These are phyloP conservation scores for Aureobasidium sp. DNA, from an alignment of 2,329 filamentous ascomycete species.

Conservation along the genomic window DNA sequence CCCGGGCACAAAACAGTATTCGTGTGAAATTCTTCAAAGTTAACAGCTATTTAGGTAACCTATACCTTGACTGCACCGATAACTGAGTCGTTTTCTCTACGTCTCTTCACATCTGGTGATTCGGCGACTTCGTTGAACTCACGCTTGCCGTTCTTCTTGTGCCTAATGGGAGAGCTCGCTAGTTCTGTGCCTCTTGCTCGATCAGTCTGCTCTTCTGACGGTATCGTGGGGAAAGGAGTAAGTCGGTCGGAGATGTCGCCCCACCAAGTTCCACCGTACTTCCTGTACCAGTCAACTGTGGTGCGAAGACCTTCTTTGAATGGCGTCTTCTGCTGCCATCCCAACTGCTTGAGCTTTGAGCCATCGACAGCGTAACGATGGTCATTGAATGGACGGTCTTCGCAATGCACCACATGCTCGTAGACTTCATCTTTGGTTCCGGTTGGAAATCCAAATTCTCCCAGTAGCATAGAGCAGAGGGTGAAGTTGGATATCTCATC, in stretches of 20 bases:
- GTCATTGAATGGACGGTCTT: constrained; percentile 74
- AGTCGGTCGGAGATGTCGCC: constrained; percentile 63
- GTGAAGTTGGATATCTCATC: constrained; percentile 71
- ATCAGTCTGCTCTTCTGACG: neutral
- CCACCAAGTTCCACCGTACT: constrained; percentile 60
- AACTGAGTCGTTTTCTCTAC: neutral
- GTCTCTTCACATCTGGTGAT: neutral
- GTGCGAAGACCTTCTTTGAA: constrained; percentile 56
- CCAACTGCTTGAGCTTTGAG: constrained; percentile 57
- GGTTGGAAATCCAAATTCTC: constrained; percentile 52
- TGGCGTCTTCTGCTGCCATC: constrained; percentile 61
- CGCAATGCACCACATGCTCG: constrained; percentile 65
- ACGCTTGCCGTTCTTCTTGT: neutral
- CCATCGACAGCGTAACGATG: constrained; percentile 65
- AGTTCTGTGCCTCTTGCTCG: neutral
- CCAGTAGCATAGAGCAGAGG: constrained; percentile 59
- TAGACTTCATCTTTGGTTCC: constrained; percentile 46
- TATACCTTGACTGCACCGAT: neutral
- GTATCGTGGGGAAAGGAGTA: constrained; percentile 51
- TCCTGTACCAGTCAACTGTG: constrained; percentile 64
- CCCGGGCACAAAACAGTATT: neutral
- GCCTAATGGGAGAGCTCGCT: neutral
- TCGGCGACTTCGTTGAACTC: neutral
- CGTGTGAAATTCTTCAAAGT: no score
- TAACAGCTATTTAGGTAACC: no score